Evolutionary conservation across 306 rosid genomes (phyloP).

Genomic region (Quercus berberidifolia): DNA sequence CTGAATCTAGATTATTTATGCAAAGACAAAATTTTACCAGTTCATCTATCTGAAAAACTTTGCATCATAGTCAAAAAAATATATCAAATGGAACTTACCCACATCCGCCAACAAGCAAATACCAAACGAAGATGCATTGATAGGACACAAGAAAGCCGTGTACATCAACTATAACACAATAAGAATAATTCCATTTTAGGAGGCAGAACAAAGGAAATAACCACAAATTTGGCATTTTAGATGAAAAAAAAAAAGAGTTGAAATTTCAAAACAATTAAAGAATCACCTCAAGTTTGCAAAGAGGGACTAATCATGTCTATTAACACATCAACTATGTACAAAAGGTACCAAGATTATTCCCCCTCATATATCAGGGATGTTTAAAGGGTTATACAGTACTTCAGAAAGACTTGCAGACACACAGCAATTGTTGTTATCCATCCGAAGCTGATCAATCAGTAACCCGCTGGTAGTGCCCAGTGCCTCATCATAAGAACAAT

Average conservation of each 20-base stretch:
- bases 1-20: too few relatives aligned
- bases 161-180: neutral
- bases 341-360: neutral
- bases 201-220: neutral
- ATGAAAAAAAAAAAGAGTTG: neutral
- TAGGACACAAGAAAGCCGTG: neutral
- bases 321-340: constrained; percentile 12
- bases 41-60: too few relatives aligned
- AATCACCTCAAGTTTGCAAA: constrained; percentile 9
- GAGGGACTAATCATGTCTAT: neutral
- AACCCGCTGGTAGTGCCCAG: neutral
- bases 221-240: neutral
- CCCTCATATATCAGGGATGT: neutral
- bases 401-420: neutral
- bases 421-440: constrained; percentile 6
- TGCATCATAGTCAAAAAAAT: too few relatives aligned
- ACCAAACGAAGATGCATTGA: neutral
- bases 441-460: constrained; percentile 10
- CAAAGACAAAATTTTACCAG: too few relatives aligned
- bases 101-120: too few relatives aligned
- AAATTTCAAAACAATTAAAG: neutral
- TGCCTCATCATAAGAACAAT: constrained; percentile 12
- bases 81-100: too few relatives aligned
- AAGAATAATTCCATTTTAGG: neutral
- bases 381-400: neutral